These are phyloP conservation scores for Serpula lacrymans DNA, from an alignment of 768 basidiomycete species.

Conservation along the genomic window DNA sequence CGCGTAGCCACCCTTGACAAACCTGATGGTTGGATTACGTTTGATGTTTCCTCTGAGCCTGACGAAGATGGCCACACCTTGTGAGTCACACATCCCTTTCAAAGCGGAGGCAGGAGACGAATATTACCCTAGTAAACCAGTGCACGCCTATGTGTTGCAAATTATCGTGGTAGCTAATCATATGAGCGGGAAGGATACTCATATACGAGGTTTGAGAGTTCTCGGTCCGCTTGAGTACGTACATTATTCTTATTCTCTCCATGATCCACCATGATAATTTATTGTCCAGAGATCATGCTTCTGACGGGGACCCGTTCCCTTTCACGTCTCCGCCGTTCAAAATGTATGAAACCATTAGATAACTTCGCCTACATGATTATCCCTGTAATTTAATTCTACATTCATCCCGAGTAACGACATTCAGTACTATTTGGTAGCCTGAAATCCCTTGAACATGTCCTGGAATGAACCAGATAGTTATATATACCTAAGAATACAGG, in stretches of 20 bases:
- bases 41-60: slow-evolving; percentile 77
- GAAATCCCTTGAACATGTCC: too few relatives aligned
- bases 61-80: slow-evolving; percentile 77
- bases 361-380: slow-evolving; percentile 18
- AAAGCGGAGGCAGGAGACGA: too few relatives aligned
- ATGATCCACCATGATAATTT: slow-evolving; percentile 4
- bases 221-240: slow-evolving; percentile 80
- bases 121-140: slow-evolving; percentile 58
- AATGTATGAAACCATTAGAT: slow-evolving; percentile 80
- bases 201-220: slow-evolving; percentile 88
- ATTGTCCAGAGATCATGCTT: slow-evolving; percentile 34
- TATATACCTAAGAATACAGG: too few relatives aligned
- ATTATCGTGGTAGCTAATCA: slow-evolving; percentile 90
- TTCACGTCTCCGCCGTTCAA: slow-evolving; percentile 64
- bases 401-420: slow-evolving; percentile 11
- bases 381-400: slow-evolving; percentile 25
- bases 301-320: slow-evolving; percentile 69
- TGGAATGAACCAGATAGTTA: too few relatives aligned
- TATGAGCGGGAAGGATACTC: slow-evolving; percentile 98
- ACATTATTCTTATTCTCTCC: neutral
- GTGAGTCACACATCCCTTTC: slow-evolving; percentile 42
- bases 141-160: slow-evolving; percentile 88
- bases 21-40: slow-evolving; percentile 92
- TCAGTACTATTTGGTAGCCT: too few relatives aligned
- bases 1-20: slow-evolving; percentile 81